Evolutionary conservation across 1,139 yeast genomes (phyloP), one percentile per base, ranked within the genome.

Genomic region (Candida anutae): DNA sequence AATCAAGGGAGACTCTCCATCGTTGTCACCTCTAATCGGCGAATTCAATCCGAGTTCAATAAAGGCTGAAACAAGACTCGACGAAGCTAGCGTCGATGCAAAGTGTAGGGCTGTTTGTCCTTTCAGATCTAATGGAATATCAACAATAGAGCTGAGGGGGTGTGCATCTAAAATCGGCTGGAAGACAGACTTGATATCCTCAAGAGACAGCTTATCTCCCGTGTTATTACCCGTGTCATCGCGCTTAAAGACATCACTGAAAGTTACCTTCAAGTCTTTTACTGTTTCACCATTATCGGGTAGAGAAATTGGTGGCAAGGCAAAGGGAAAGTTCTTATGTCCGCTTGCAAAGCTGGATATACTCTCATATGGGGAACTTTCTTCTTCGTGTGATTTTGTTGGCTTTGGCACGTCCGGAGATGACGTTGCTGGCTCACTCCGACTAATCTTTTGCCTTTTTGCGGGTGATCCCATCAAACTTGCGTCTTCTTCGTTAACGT

Each of bases 41-140:
- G 64, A 55, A 35, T 55, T 57, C 14, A 63, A 39, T 0, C 59
- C 62, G 23, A 63, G 48, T 15, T 50, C 46, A 22, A 64, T 50
- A 27, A 64, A 60, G 13, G 55, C 43, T 4, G 58, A 49, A 5
- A 63, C 68, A 29, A 65, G 47, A 24, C 53, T 53, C 24, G 45
- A 38, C 6, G 69, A 60, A 2, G 65, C 71, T 31, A 65, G 49
- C 3, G 70, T 62, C 4, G 68, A 43, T 1, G 71, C 71, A 40
- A 62, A 65, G 42, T 65, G 71, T 28, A 65, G 52, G 3, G 69
- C 69, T 5, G 71, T 62, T 39, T 62, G 64, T 4, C 69, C 69
- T 32, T 49, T 51, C 25, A 44, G 47, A 38, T 65, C 72, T 35
- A 65, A 51, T 3, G 68, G 59, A 13, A 64, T 51, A 38, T 65